Percentiles rank a stretch among this genome's conserved stretches.
These are phyloP conservation scores for Lentinula aciculospora DNA, from an alignment of 768 basidiomycete genomes.

Conservation along the genomic window DNA sequence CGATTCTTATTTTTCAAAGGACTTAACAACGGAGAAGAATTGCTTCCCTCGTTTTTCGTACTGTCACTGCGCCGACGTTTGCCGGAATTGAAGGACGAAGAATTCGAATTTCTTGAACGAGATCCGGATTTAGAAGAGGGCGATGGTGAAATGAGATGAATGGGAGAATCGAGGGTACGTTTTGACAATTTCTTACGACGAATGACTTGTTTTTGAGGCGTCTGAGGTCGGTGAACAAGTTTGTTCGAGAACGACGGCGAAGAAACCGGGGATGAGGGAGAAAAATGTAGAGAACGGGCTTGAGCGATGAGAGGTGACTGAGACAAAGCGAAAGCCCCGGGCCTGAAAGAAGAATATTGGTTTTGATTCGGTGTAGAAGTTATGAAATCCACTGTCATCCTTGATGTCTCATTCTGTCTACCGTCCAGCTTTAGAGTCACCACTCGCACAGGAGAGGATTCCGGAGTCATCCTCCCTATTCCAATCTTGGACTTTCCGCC, in stretches of 20 bases:
- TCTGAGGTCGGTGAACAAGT: background rate
- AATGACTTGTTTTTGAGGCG: background rate
- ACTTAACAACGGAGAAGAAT: background rate
- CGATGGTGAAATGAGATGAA: background rate
- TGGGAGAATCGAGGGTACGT: background rate
- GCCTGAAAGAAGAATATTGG: background rate
- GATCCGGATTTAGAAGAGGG: background rate
- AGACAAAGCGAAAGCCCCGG: background rate
- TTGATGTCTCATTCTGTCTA: background rate
- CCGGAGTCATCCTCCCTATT: background rate
- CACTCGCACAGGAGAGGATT: background rate
- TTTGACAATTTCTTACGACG: background rate
- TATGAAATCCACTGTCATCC: background rate
- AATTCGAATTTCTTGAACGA: background rate
- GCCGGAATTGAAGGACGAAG: background rate
- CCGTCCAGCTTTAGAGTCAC: background rate
- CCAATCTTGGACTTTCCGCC: background rate
- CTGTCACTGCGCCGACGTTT: background rate
- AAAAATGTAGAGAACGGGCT: conserved; percentile 2
- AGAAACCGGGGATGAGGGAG: background rate
- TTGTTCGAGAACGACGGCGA: background rate
- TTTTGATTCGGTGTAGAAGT: background rate
- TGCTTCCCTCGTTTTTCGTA: background rate
- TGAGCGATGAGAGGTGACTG: background rate
- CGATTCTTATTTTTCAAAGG: background rate